Conservation (phyloP, 1,284 basidiomycete species). For the Mycena sp. region DNA sequence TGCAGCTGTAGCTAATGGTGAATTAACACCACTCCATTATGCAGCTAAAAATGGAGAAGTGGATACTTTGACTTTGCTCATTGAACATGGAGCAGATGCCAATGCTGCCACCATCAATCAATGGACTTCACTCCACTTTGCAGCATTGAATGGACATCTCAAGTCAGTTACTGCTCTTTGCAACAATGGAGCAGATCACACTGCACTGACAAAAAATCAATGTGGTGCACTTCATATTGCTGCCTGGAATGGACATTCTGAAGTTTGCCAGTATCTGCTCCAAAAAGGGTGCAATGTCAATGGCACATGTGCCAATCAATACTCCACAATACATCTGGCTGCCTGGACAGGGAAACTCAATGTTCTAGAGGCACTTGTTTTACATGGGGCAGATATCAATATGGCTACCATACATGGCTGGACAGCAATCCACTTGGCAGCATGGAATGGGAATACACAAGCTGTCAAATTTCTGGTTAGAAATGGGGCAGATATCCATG, state of each 20-base stretch:
- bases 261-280: constrained; percentile 1
- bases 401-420: not conserved
- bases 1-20: not conserved
- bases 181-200: constrained; percentile 1
- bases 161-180: not conserved
- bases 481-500: constrained; percentile 4
- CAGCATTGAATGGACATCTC: constrained; percentile 8
- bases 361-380: not conserved
- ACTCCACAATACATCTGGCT: constrained; percentile 14
- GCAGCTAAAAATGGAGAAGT: constrained; percentile 8
- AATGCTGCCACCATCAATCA: constrained; percentile 1
- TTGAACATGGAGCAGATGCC: constrained; percentile 9
- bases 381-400: constrained; percentile 10
- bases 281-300: not conserved
- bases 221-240: constrained; percentile 10
- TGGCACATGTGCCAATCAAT: not conserved
- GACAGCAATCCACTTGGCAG: constrained; percentile 19
- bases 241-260: constrained; percentile 7
- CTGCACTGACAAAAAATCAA: not conserved
- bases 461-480: not conserved
- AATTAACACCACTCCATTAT: constrained; percentile 14
- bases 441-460: constrained; percentile 1
- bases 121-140: constrained; percentile 13
- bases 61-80: constrained; percentile 5
- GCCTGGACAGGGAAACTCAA: constrained; percentile 3